phyloP scores from a whole-genome alignment of 805 yeast genomes.

The Ogataea nakhonphanomensis region DNA sequence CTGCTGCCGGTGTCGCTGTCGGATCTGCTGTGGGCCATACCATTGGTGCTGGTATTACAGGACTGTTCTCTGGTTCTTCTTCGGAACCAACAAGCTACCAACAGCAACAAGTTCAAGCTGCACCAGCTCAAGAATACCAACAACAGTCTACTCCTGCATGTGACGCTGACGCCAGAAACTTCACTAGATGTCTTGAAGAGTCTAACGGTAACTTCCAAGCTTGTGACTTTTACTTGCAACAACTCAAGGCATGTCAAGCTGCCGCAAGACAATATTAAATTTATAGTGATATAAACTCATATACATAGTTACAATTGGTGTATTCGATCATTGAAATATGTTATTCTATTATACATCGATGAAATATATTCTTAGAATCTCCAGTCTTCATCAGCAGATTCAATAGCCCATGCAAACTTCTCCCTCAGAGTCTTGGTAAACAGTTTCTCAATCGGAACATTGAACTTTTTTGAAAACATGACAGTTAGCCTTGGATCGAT shows the following conservation, averaged over 20 bases:
- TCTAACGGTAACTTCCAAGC: conserved; percentile 94
- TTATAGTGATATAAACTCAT: conserved; percentile 2
- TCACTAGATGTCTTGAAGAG: conserved; percentile 93
- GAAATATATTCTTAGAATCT: conserved; percentile 44
- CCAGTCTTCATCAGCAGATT: conserved; percentile 87
- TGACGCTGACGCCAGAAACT: conserved; percentile 90
- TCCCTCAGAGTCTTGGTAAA: conserved; percentile 90
- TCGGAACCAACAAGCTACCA: conserved; percentile 38
- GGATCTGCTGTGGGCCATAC: conserved; percentile 98
- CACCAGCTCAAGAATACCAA: conserved; percentile 30
- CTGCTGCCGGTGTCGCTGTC: conserved; percentile 99
- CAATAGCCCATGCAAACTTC: conserved; percentile 94
- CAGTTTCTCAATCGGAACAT: conserved; percentile 88
- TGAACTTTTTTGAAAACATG: conserved; percentile 77
- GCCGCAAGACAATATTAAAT: conserved; percentile 77
- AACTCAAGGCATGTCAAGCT: conserved; percentile 95
- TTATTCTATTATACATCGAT: conserved; percentile 7
- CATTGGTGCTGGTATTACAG: conserved; percentile 88
- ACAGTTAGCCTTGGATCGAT: conserved; percentile 93
- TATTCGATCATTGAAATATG: neutral
- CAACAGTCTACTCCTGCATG: conserved; percentile 56
- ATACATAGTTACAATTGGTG: conserved; percentile 13
- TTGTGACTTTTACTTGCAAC: conserved; percentile 96
- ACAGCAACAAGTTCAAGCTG: conserved; percentile 33
- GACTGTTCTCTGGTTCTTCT: conserved; percentile 81